Conservation (phyloP, 805 yeast species). For the Hanseniaspora lachancei region DNA sequence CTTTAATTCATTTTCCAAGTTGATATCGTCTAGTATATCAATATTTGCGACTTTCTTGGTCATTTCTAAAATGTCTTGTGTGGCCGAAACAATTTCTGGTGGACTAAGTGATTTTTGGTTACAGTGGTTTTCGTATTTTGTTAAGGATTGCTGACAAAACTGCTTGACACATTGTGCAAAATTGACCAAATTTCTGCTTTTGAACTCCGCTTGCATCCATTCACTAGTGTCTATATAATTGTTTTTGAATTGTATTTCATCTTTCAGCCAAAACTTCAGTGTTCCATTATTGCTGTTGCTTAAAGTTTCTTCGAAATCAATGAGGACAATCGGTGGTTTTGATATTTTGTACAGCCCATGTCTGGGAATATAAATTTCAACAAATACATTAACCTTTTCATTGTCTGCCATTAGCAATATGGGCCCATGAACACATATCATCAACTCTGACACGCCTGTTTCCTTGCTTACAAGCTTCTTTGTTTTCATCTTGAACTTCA, state of each 20-base stretch:
- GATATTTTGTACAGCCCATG: constrained; percentile 39
- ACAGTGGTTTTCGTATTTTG: neutral
- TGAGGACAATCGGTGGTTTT: constrained; percentile 53
- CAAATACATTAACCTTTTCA: constrained; percentile 23
- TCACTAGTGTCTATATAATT: neutral
- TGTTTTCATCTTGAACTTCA: constrained; percentile 55
- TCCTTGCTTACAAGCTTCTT: constrained; percentile 42
- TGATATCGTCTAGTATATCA: neutral
- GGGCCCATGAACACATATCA: constrained; percentile 51
- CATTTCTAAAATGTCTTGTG: neutral
- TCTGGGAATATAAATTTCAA: constrained; percentile 18
- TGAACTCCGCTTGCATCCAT: neutral
- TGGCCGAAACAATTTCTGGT: neutral
- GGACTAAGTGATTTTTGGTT: neutral
- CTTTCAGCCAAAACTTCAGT: constrained; percentile 68
- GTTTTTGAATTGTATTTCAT: constrained; percentile 22
- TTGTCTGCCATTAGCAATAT: neutral
- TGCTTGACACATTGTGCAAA: neutral
- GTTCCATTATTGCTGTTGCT: constrained; percentile 26
- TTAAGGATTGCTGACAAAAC: neutral
- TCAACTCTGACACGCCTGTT: constrained; percentile 42
- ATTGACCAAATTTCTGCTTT: neutral
- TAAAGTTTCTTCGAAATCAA: constrained; percentile 33
- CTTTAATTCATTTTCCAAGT: neutral
- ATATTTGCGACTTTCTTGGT: neutral